Evolutionary conservation across 441 rosid species (phyloP), one percentile per base, ranked within the genome.

Genomic region (Croton setiger): DNA sequence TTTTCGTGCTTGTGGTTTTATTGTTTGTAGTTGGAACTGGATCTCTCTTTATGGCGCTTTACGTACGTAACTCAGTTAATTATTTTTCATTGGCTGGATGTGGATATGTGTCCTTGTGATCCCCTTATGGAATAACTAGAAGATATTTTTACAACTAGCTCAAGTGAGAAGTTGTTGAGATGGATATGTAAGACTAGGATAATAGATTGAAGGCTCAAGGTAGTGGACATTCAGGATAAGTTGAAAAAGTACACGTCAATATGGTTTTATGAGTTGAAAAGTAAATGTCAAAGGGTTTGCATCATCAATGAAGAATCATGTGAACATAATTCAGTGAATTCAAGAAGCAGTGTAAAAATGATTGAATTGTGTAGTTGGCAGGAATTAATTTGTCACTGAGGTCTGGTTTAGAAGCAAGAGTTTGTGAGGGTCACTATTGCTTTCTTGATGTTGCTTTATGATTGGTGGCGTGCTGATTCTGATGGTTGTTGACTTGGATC

Each of bases 341-440:
- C 37, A 31, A 56, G 31, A 39, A 1, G 11, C 20, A 11, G 39
- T 13, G 8, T 47, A 39, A 54, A 45, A 37, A 37, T 36, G 27
- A 39, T 60, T 44, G 21, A 5, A 5, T 56, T 8, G 3, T 59
- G 20, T 68, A 35, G 13, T 33, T 18, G 48, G 18, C 27, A 31
- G 21, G 31, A 49, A 37, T 23, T 60, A 60, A 51, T 60, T 49
- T 51, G 49, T 33, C 11, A 36, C 72, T 36, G 59, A 20, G 66
- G 48, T 15, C 27, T 21, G 9, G 17, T 59, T 49, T 27, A 37
- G 61, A 18, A 45, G 36, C 33, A 21, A 57, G 39, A 55, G 68
- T 35, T 54, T 31, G 21, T 47, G 41, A 18, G 49, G 37, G 60
- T 58, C 33, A 48, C n/a, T 48, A 15, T 20, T 56, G 33, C 4